These are phyloP conservation scores for Solanum boliviense DNA, from an alignment of 257 asterid genomes.

Conservation along the genomic window DNA sequence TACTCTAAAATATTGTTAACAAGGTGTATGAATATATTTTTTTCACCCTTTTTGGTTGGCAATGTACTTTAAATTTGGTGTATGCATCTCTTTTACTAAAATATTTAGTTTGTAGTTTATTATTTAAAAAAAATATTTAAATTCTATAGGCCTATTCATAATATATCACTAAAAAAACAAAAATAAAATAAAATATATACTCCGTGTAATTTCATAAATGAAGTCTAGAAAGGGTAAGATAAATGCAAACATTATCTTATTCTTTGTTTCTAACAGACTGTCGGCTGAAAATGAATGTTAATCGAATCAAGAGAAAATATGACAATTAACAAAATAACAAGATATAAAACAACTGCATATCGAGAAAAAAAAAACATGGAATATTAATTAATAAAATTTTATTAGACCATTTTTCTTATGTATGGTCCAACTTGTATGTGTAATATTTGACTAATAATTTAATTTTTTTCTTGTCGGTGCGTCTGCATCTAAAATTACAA, in stretches of 20 bases:
- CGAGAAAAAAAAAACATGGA: background rate
- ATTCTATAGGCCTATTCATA: background rate
- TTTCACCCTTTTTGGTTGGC: background rate
- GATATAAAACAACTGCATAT: background rate
- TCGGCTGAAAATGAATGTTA: rapidly evolving
- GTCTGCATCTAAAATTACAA: background rate
- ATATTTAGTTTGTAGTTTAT: background rate
- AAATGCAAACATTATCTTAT: background rate
- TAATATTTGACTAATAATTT: background rate
- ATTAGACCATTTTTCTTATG: background rate
- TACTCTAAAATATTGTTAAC: background rate
- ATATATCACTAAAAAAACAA: background rate
- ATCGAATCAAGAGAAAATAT: background rate
- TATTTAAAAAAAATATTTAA: background rate
- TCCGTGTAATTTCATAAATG: background rate
- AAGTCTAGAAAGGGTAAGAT: background rate
- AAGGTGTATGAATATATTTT: background rate
- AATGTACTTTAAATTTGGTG: background rate
- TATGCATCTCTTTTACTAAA: background rate
- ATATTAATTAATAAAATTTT: background rate
- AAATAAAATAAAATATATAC: background rate
- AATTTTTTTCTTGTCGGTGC: background rate
- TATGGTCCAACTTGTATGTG: background rate
- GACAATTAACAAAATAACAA: background rate
- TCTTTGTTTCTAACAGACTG: background rate